Evolutionary conservation across 805 yeast species (phyloP).

Genomic region (Sugiyamaella floridensis): DNA sequence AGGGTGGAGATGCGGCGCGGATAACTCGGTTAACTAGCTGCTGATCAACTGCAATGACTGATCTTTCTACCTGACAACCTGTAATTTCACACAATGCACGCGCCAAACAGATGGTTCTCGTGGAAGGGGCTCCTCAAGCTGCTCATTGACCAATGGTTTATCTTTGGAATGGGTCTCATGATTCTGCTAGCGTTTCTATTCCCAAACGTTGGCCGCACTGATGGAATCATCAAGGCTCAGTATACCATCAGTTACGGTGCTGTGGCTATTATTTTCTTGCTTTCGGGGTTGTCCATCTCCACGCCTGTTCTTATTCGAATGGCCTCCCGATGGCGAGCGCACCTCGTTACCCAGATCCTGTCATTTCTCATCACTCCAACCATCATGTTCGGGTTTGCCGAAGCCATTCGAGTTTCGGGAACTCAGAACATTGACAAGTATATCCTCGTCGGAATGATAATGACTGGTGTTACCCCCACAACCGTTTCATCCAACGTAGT

Average conservation of each 20-base stretch:
- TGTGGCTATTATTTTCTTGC: slow-evolving; percentile 75
- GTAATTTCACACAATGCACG: too few species aligned
- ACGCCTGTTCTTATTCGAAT: slow-evolving; percentile 56
- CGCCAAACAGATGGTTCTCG: background rate
- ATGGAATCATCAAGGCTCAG: slow-evolving; percentile 67
- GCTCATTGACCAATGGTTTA: slow-evolving; percentile 58
- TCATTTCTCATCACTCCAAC: slow-evolving; percentile 68
- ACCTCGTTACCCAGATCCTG: slow-evolving; percentile 55
- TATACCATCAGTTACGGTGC: slow-evolving; percentile 80
- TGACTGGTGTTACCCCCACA: slow-evolving; percentile 84
- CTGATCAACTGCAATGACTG: background rate
- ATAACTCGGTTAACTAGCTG: background rate
- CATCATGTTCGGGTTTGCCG: slow-evolving; percentile 64
- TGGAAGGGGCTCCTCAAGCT: slow-evolving; percentile 1
- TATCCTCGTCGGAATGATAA: slow-evolving; percentile 74
- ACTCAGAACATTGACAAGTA: slow-evolving; percentile 60
- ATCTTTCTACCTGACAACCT: background rate
- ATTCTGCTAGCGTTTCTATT: slow-evolving; percentile 69
- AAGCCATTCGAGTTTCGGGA: slow-evolving; percentile 55
- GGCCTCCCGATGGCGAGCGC: slow-evolving; percentile 76
- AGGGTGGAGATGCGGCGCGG: background rate
- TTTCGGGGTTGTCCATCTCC: slow-evolving; percentile 74
- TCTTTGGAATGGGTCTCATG: slow-evolving; percentile 60
- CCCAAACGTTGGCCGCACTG: slow-evolving; percentile 78
- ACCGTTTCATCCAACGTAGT: slow-evolving; percentile 89